Evolutionary conservation across 2,329 filamentous ascomycete genomes (phyloP).

Genomic region (Xylariomycetidae sp.): DNA sequence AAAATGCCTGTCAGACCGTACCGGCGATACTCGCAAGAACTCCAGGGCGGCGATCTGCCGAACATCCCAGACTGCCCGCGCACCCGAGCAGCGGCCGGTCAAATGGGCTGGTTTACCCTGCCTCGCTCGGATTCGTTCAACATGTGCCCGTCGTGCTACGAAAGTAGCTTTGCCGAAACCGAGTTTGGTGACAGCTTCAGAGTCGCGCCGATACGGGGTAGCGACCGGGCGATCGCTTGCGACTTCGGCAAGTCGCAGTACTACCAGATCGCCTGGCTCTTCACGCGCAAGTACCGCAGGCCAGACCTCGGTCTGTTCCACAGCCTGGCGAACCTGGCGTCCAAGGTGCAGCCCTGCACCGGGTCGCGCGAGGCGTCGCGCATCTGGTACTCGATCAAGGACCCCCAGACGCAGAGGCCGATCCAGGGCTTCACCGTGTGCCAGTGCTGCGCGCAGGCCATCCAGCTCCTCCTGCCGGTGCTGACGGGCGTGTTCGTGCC

Average conservation of each 20-base stretch:
- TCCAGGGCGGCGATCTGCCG: slow-evolving; percentile 36
- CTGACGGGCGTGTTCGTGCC: slow-evolving; percentile 63
- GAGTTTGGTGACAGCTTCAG: slow-evolving; percentile 65
- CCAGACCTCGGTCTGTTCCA: slow-evolving; percentile 66
- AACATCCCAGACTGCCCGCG: slow-evolving; percentile 67
- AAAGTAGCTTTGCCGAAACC: slow-evolving; percentile 62
- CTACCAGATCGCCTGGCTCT: slow-evolving; percentile 79
- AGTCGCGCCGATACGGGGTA: slow-evolving; percentile 52
- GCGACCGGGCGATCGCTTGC: slow-evolving; percentile 60
- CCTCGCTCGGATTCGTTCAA: slow-evolving; percentile 66
- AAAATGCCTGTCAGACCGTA: slow-evolving; percentile 42
- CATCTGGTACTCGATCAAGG: slow-evolving; percentile 71
- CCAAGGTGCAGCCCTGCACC: slow-evolving; percentile 53
- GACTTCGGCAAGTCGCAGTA: slow-evolving; percentile 74
- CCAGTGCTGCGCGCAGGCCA: slow-evolving; percentile 64
- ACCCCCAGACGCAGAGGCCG: slow-evolving; percentile 59
- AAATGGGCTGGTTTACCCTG: slow-evolving; percentile 78
- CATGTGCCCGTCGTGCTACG: slow-evolving; percentile 79
- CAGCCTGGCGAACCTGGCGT: slow-evolving; percentile 59
- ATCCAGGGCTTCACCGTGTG: slow-evolving; percentile 73
- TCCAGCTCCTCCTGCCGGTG: slow-evolving; percentile 70
- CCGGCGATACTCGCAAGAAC: slow-evolving; percentile 51
- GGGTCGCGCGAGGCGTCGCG: slow-evolving; percentile 52
- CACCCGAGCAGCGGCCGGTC: slow-evolving; percentile 54
- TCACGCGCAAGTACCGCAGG: slow-evolving; percentile 67